Percentiles rank a stretch among this genome's conserved stretches.
Evolutionary conservation across 192 early-diverging fungal genomes (phyloP).

Genomic region (Nowakowskiella sp.): DNA sequence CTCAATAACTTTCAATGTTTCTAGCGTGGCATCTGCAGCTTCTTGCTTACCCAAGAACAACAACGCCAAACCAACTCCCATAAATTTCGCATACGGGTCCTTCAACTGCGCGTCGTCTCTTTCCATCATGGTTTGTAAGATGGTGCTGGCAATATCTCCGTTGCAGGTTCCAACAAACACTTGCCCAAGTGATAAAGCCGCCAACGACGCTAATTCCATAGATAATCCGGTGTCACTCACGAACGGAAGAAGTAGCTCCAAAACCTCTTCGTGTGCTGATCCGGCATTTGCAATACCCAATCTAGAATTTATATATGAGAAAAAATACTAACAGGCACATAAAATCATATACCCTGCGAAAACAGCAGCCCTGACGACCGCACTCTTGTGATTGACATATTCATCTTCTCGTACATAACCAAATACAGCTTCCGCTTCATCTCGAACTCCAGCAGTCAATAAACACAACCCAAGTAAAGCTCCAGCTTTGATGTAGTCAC

Average conservation of each 20-base stretch:
- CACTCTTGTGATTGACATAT: slow-evolving; percentile 53
- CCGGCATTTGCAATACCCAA: slow-evolving; percentile 93
- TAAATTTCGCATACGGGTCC: slow-evolving; percentile 81
- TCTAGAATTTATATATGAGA: not conserved
- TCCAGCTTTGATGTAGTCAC: slow-evolving; percentile 88
- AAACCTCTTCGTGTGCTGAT: slow-evolving; percentile 74
- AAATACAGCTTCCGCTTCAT: slow-evolving; percentile 86
- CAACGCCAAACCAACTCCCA: slow-evolving; percentile 87
- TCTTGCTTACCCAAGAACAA: slow-evolving; percentile 89
- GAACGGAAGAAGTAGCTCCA: slow-evolving; percentile 72
- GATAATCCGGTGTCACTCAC: slow-evolving; percentile 68
- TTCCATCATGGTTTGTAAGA: slow-evolving; percentile 93
- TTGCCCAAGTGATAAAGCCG: slow-evolving; percentile 82
- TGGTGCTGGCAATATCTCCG: slow-evolving; percentile 83
- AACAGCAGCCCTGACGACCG: slow-evolving; percentile 62
- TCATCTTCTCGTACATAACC: slow-evolving; percentile 82
- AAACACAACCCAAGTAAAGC: slow-evolving; percentile 91
- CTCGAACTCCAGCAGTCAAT: slow-evolving; percentile 79
- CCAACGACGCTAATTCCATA: slow-evolving; percentile 85
- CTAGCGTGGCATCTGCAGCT: slow-evolving; percentile 79
- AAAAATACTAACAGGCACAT: not conserved
- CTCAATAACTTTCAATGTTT: slow-evolving; percentile 91
- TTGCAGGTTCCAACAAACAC: slow-evolving; percentile 87
- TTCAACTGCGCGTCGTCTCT: slow-evolving; percentile 77
- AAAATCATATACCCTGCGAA: slow-evolving; percentile 59